A percentile compares a stretch with the other conserved stretches of the same genome.
Evolutionary conservation across 1,139 yeast genomes (phyloP).

Genomic region (Meyerozyma athensensis): DNA sequence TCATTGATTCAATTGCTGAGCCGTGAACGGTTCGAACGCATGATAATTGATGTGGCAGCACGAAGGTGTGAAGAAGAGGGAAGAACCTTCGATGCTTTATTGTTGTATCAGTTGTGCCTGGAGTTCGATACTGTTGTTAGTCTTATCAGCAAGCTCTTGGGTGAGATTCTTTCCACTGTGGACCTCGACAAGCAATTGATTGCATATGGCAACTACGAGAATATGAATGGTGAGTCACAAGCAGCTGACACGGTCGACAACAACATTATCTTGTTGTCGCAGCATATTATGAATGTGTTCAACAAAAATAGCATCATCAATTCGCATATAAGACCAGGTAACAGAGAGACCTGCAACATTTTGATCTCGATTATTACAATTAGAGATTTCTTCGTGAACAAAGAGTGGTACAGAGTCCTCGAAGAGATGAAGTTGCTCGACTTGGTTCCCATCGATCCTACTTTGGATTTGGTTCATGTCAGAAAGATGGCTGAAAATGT

Average conservation of each 20-base stretch:
- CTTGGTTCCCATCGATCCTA: slow-evolving; percentile 56
- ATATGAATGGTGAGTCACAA: slow-evolving; percentile 17
- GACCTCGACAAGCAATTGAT: slow-evolving; percentile 65
- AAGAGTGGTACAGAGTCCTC: slow-evolving; percentile 62
- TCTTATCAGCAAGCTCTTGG: slow-evolving; percentile 70
- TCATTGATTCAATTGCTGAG: slow-evolving; percentile 57
- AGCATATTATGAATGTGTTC: slow-evolving; percentile 51
- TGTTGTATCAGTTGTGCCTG: slow-evolving; percentile 82
- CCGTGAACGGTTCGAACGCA: slow-evolving; percentile 42
- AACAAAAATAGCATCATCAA: slow-evolving; percentile 48
- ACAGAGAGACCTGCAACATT: slow-evolving; percentile 58
- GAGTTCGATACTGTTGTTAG: slow-evolving; percentile 82
- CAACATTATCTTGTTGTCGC: slow-evolving; percentile 52
- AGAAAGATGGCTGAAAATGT: slow-evolving; percentile 41
- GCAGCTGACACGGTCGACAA: slow-evolving; percentile 33
- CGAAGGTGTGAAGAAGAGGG: slow-evolving; percentile 90
- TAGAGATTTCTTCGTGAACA: slow-evolving; percentile 53
- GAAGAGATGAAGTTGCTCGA: slow-evolving; percentile 53
- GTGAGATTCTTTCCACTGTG: slow-evolving; percentile 71
- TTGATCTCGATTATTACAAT: slow-evolving; percentile 66
- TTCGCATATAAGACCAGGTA: slow-evolving; percentile 38
- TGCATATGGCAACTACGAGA: slow-evolving; percentile 32
- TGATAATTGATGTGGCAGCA: slow-evolving; percentile 83
- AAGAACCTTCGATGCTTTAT: slow-evolving; percentile 76
- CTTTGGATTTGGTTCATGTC: slow-evolving; percentile 32